Percentiles rank a stretch among this genome's conserved stretches.
These are phyloP conservation scores for Chiua sp. DNA, from an alignment of 1,284 basidiomycete species.

Conservation along the genomic window DNA sequence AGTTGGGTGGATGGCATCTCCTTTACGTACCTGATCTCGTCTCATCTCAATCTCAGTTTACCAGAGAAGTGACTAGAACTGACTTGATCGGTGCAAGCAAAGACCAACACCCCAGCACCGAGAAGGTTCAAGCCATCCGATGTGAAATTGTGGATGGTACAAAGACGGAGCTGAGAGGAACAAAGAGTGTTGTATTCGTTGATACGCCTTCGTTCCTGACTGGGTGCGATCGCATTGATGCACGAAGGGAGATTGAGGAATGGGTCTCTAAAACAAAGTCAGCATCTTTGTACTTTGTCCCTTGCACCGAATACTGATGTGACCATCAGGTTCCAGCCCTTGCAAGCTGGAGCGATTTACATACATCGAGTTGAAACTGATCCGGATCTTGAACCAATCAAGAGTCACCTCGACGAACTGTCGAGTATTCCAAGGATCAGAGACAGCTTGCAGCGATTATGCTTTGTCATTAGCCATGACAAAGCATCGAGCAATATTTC, in stretches of 20 bases:
- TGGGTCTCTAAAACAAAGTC: constrained; percentile 12
- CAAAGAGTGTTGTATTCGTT: constrained; percentile 22
- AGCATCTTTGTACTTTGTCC: background rate
- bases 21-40: background rate
- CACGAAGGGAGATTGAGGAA: constrained; percentile 7
- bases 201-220: constrained; percentile 30
- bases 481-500: constrained; percentile 7
- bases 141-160: constrained; percentile 24
- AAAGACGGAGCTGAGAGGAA: constrained; percentile 2
- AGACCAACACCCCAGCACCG: constrained; percentile 18
- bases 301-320: background rate
- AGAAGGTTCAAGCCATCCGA: constrained; percentile 18
- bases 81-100: constrained; percentile 11
- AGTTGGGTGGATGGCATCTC: constrained; percentile 25
- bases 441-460: background rate
- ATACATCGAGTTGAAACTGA: constrained; percentile 29
- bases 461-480: constrained; percentile 20
- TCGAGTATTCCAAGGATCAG: background rate
- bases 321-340: constrained; percentile 6
- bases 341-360: constrained; percentile 21
- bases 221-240: constrained; percentile 6
- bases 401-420: constrained; percentile 12
- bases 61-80: constrained; percentile 15
- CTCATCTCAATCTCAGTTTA: constrained; percentile 17
- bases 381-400: constrained; percentile 15